Conservation (phyloP, 179 eudicot genomes). For the Spergularia azorica region DNA sequence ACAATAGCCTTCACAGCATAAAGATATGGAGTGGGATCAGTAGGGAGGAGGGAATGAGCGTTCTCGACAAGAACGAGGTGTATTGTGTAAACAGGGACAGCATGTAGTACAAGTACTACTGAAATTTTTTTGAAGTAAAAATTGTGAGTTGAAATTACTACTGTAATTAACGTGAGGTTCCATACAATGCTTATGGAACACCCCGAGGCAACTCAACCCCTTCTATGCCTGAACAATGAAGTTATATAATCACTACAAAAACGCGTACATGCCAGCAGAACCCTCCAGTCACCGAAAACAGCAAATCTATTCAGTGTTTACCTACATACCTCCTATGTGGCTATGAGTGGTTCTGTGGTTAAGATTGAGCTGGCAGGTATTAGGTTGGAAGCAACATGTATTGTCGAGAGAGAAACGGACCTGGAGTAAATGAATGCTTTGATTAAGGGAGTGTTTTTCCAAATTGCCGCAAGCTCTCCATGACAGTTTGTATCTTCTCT, state of each 20-base stretch:
- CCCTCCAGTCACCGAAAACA: background rate
- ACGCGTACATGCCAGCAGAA: background rate
- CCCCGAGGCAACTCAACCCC: too few species aligned
- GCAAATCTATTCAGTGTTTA: background rate
- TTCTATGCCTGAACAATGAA: too few species aligned
- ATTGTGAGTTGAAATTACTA: too few species aligned
- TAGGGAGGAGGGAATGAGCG: too few species aligned
- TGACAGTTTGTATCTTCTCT: slow-evolving; percentile 55
- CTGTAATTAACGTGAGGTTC: too few species aligned
- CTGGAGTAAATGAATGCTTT: background rate
- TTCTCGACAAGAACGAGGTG: too few species aligned
- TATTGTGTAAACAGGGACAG: too few species aligned
- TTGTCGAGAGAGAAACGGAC: background rate
- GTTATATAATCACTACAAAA: background rate
- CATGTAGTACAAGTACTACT: too few species aligned
- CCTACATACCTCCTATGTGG: background rate
- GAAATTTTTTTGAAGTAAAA: too few species aligned
- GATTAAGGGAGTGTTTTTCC: slow-evolving; percentile 29
- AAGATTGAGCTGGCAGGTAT: background rate
- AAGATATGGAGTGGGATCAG: too few species aligned
- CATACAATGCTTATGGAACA: too few species aligned
- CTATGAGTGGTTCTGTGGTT: background rate
- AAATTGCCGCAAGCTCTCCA: slow-evolving; percentile 64
- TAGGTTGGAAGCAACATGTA: background rate
- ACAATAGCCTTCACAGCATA: too few species aligned